A percentile compares a stretch with the other conserved stretches of the same genome.
Evolutionary conservation across 2,329 filamentous ascomycete species (phyloP).

Genomic region (Colletotrichum spinosum): DNA sequence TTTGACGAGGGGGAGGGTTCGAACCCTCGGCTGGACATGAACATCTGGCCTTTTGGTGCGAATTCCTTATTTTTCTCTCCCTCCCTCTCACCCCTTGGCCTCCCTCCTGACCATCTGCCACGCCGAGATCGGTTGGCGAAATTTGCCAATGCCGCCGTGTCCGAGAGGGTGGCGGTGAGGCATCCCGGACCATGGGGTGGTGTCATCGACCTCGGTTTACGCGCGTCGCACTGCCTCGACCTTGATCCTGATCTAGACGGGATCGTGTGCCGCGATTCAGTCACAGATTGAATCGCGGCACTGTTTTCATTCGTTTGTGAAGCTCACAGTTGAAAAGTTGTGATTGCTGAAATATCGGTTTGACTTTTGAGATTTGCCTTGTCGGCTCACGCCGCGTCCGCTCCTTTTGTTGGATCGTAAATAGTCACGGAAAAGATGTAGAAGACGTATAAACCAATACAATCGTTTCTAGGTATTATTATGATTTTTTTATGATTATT

Average conservation of each 20-base stretch:
- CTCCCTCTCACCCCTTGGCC: no score
- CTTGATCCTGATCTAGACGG: no score
- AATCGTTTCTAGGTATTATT: not conserved
- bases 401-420: not conserved
- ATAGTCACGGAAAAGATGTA: not conserved
- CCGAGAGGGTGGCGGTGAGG: constrained; percentile 22
- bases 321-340: not conserved
- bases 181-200: not conserved
- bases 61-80: not conserved
- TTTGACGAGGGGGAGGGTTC: no score
- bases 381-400: not conserved
- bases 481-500: not conserved
- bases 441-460: not conserved
- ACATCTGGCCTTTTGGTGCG: not conserved
- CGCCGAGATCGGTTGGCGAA: no score
- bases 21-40: not conserved
- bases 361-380: not conserved
- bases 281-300: not conserved
- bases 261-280: not conserved
- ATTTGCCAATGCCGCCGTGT: not conserved
- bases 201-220: not conserved
- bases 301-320: not conserved
- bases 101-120: no score
- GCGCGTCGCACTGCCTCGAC: no score
- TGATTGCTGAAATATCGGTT: not conserved